Percentiles rank a stretch among this genome's conserved stretches.
Conservation (phyloP, 805 yeast genomes). For the Starmerella scarabaei region DNA sequence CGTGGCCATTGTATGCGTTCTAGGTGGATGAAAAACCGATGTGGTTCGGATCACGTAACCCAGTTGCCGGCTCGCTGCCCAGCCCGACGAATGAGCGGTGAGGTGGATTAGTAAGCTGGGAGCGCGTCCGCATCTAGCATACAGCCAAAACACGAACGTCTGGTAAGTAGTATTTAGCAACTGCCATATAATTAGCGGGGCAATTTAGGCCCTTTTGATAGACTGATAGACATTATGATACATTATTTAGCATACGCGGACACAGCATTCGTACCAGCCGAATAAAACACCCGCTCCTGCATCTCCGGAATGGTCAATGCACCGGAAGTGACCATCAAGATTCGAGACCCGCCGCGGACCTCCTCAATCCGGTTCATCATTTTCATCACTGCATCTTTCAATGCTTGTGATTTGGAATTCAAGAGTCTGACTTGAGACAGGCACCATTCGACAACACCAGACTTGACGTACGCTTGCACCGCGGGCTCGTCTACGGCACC, state of each 20-base stretch:
- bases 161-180: too few relatives aligned
- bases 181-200: too few relatives aligned
- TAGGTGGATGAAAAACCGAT: background rate
- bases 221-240: background rate
- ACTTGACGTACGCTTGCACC: slow-evolving; percentile 38
- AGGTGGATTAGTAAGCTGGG: background rate
- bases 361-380: slow-evolving; percentile 16
- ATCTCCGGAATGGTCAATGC: slow-evolving; percentile 12
- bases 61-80: background rate
- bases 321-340: slow-evolving; percentile 14
- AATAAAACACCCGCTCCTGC: slow-evolving; percentile 3
- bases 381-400: slow-evolving; percentile 9
- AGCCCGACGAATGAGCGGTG: slow-evolving; percentile 3
- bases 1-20: slow-evolving; percentile 11
- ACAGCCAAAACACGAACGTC: too few relatives aligned
- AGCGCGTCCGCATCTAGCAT: too few relatives aligned
- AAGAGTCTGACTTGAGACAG: slow-evolving; percentile 29
- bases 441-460: slow-evolving; percentile 55
- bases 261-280: slow-evolving; percentile 5
- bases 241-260: background rate
- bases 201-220: too few relatives aligned
- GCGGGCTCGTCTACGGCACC: slow-evolving; percentile 42
- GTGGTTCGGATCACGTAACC: slow-evolving; percentile 1
- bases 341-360: slow-evolving; percentile 11
- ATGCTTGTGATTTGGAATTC: slow-evolving; percentile 6